Evolutionary conservation across 2,329 filamentous ascomycete species (phyloP).

Genomic region (Scedosporium minutisporum): DNA sequence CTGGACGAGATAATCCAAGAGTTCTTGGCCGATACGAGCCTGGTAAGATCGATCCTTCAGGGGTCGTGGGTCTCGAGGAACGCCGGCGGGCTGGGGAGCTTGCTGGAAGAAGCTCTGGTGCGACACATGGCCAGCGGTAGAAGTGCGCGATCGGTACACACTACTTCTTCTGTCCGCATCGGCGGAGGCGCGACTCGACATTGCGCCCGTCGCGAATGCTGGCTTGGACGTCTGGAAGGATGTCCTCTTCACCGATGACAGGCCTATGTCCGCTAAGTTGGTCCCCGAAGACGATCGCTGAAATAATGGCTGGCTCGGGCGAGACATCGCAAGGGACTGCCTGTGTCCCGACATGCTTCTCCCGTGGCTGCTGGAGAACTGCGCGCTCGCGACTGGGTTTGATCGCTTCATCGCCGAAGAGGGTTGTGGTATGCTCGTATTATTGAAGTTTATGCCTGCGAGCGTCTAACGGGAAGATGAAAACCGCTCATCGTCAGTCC

Average conservation of each 20-base stretch:
- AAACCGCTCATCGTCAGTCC: too few species aligned
- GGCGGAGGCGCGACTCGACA: slow-evolving; percentile 32
- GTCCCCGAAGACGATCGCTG: slow-evolving; percentile 73
- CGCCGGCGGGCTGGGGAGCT: slow-evolving; percentile 68
- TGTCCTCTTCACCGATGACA: slow-evolving; percentile 75
- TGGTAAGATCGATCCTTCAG: slow-evolving; percentile 75
- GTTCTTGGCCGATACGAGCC: slow-evolving; percentile 72
- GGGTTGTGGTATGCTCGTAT: slow-evolving; percentile 80
- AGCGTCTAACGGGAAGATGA: slow-evolving; percentile 55
- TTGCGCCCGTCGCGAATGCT: slow-evolving; percentile 32
- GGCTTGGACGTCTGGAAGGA: slow-evolving; percentile 67
- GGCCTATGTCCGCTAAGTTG: slow-evolving; percentile 68
- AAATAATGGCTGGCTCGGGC: slow-evolving; percentile 81
- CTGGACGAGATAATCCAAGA: slow-evolving; percentile 83
- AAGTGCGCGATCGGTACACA: slow-evolving; percentile 63
- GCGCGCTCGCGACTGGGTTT: slow-evolving; percentile 61
- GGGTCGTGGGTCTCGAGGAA: slow-evolving; percentile 78
- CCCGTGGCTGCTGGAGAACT: slow-evolving; percentile 58
- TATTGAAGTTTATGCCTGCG: slow-evolving; percentile 64
- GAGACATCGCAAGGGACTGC: slow-evolving; percentile 74
- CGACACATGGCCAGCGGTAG: slow-evolving; percentile 53
- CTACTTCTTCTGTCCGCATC: slow-evolving; percentile 66
- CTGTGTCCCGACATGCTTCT: slow-evolving; percentile 76
- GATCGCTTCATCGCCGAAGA: slow-evolving; percentile 90
- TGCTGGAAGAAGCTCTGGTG: slow-evolving; percentile 95